These are phyloP conservation scores for Medicago arabica DNA, from an alignment of 306 rosid genomes.

Conservation along the genomic window DNA sequence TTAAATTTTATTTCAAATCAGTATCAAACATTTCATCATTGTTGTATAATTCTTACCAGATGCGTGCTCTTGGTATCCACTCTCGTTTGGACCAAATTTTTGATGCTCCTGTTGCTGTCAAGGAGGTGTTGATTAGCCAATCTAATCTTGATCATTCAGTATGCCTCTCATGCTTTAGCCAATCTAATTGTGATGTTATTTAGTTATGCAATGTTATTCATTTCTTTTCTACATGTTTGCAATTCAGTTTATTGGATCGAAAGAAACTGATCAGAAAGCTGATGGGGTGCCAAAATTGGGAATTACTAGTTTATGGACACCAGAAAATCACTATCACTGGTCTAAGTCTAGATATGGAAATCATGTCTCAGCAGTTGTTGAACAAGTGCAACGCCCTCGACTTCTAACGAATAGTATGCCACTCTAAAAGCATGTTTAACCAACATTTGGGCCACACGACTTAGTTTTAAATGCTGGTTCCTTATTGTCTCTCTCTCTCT, in stretches of 20 bases:
- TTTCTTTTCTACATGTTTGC: slow-evolving; percentile 25
- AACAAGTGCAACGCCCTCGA: slow-evolving; percentile 58
- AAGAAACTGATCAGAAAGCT: slow-evolving; percentile 78
- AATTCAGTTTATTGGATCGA: slow-evolving; percentile 82
- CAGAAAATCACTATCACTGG: slow-evolving; percentile 89
- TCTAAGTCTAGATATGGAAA: slow-evolving; percentile 80
- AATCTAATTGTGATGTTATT: slow-evolving; percentile 2
- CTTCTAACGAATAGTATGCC: slow-evolving; percentile 69
- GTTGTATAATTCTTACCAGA: slow-evolving; percentile 52
- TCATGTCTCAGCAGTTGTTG: slow-evolving; percentile 78
- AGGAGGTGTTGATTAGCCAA: slow-evolving; percentile 77
- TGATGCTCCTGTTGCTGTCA: slow-evolving; percentile 91
- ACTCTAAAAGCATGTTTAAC: slow-evolving; percentile 32
- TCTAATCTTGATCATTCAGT: slow-evolving; percentile 75
- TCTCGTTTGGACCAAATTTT: slow-evolving; percentile 90
- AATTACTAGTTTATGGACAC: slow-evolving; percentile 83
- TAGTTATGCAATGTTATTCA: slow-evolving; percentile 10
- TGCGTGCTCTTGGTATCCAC: slow-evolving; percentile 72
- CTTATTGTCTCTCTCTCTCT: background rate
- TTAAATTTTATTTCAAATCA: background rate
- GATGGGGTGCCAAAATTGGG: slow-evolving; percentile 69
- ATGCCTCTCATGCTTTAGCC: slow-evolving; percentile 46
- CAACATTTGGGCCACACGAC: background rate
- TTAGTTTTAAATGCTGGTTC: slow-evolving; percentile 18
- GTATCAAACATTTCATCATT: slow-evolving; percentile 18